Evolutionary conservation across 2,329 filamentous ascomycete genomes (phyloP).

Genomic region (Exophiala sp.): DNA sequence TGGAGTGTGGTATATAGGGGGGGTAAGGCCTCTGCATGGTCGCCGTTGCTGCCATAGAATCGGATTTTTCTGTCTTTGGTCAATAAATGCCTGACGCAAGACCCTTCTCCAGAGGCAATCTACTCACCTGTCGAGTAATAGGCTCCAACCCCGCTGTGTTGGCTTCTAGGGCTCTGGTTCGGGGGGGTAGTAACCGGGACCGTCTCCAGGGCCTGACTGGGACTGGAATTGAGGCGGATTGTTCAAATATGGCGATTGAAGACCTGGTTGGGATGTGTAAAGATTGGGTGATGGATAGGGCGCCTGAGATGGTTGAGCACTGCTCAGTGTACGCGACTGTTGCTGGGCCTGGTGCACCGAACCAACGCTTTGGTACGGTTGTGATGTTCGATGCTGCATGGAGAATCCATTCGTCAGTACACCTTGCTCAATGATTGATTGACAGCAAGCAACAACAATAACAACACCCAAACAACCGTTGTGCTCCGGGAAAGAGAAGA

Average conservation of each 20-base stretch:
- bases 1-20: constrained; percentile 90
- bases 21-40: constrained; percentile 64
- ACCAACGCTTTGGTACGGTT: constrained; percentile 26
- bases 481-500: constrained; percentile 2
- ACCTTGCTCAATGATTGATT: constrained; percentile 1
- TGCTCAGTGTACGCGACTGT: constrained; percentile 29
- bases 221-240: constrained; percentile 36
- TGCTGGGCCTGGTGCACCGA: constrained; percentile 29
- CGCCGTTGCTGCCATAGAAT: constrained; percentile 59
- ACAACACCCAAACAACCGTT: neutral
- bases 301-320: constrained; percentile 21
- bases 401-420: constrained; percentile 22
- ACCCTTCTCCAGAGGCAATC: neutral
- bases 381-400: constrained; percentile 29
- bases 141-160: constrained; percentile 71
- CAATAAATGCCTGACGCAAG: neutral
- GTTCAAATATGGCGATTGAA: constrained; percentile 58
- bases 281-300: constrained; percentile 22
- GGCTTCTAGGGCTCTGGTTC: constrained; percentile 76
- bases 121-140: constrained; percentile 80
- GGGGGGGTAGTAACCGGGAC: constrained; percentile 69
- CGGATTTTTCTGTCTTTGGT: constrained; percentile 59
- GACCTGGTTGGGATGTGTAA: constrained; percentile 21
- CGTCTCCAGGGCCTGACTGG: constrained; percentile 53
- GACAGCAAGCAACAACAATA: constrained; percentile 2